A percentile compares a stretch with the other conserved stretches of the same genome.
Conservation (phyloP, 2,329 filamentous ascomycete genomes). For the Metarhizium robertsii region DNA sequence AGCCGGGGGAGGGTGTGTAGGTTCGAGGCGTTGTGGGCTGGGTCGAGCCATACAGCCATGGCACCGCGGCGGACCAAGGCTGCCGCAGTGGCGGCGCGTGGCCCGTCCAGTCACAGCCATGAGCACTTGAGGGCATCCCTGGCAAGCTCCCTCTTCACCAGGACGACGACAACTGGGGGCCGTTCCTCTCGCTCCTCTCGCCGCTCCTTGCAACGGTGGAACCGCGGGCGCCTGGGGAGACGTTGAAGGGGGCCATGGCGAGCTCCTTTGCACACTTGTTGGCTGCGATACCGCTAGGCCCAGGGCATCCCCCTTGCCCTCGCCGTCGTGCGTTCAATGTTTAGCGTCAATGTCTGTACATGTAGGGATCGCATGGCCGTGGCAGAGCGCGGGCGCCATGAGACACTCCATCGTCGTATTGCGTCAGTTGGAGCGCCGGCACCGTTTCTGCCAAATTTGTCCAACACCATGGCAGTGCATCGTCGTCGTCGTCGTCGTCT, state of each 20-base stretch:
- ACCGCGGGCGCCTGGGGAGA: constrained; percentile 3
- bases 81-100: constrained; percentile 10
- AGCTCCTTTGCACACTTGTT: not conserved
- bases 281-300: not conserved
- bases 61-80: constrained; percentile 3
- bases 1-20: constrained; percentile 1
- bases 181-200: not conserved
- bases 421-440: not conserved
- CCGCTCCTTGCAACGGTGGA: constrained; percentile 1
- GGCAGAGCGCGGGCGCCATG: constrained; percentile 9
- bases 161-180: constrained; percentile 4
- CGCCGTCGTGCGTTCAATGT: not conserved
- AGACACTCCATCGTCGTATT: constrained; percentile 1
- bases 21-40: not conserved
- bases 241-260: not conserved
- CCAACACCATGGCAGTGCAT: not conserved
- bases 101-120: constrained; percentile 5
- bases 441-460: not conserved
- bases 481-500: not conserved
- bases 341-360: constrained; percentile 7
- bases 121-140: constrained; percentile 4
- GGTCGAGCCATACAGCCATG: not conserved
- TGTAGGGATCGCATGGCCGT: constrained; percentile 9
- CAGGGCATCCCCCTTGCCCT: constrained; percentile 5
- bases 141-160: constrained; percentile 6